phyloP scores from a whole-genome alignment of 2,329 filamentous ascomycete species.

The Chrysoporthe puriensis region DNA sequence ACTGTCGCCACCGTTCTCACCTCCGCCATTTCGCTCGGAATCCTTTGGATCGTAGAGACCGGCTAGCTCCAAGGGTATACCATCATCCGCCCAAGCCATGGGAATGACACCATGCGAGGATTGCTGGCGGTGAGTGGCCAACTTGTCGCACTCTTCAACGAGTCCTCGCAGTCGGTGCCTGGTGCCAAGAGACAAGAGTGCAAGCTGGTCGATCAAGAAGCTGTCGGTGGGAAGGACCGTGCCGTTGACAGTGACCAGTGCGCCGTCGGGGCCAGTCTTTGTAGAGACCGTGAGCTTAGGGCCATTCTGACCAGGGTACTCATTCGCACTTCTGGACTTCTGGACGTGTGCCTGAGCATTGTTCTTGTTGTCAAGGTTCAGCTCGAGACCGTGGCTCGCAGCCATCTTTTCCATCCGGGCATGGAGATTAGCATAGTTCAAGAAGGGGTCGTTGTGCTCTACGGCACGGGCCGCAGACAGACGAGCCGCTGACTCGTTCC shows the following conservation, averaged over 20 bases:
- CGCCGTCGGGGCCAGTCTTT: conserved; percentile 62
- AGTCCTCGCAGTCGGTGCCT: conserved; percentile 78
- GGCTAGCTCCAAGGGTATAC: conserved; percentile 54
- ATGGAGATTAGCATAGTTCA: conserved; percentile 66
- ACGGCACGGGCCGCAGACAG: conserved; percentile 65
- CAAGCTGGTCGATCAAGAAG: conserved; percentile 78
- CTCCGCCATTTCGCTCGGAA: conserved; percentile 33
- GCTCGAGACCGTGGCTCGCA: conserved; percentile 57
- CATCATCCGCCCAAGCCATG: conserved; percentile 74
- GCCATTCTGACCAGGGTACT: conserved; percentile 53
- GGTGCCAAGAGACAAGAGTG: conserved; percentile 79
- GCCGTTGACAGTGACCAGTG: conserved; percentile 64
- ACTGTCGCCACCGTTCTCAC: conserved; percentile 48
- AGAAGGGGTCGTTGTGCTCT: conserved; percentile 74
- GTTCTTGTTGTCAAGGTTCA: conserved; percentile 61
- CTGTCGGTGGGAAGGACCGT: conserved; percentile 77
- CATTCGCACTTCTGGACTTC: conserved; percentile 53
- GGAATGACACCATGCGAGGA: conserved; percentile 82
- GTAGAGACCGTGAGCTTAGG: conserved; percentile 58
- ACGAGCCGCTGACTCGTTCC: conserved; percentile 66
- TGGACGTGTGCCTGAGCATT: conserved; percentile 44
- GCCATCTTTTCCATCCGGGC: conserved; percentile 62
- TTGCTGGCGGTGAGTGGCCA: conserved; percentile 73
- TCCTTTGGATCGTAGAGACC: conserved; percentile 32
- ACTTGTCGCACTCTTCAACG: conserved; percentile 73